Conservation (phyloP, 495 filamentous ascomycete genomes). For the Tuber aestivum region DNA sequence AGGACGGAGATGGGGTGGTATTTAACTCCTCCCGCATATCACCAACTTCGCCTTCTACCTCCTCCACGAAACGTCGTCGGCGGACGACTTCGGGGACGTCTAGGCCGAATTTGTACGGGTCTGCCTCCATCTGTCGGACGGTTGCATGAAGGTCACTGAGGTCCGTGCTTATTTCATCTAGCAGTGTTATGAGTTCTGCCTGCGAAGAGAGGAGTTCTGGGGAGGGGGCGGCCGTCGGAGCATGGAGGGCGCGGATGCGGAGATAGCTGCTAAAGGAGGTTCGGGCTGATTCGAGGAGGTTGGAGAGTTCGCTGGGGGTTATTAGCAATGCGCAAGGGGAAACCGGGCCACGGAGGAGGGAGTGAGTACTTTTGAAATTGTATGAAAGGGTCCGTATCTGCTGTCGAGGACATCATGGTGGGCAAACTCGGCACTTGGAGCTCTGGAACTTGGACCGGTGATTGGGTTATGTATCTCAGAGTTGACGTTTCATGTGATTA, state of each 20-base stretch:
- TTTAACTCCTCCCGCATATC: constrained; percentile 78
- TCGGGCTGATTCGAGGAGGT: constrained; percentile 69
- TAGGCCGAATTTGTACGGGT: constrained; percentile 84
- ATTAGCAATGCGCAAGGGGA: constrained; percentile 11
- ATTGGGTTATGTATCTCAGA: background rate
- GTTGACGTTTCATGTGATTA: background rate
- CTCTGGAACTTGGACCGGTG: background rate
- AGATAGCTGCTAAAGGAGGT: constrained; percentile 90
- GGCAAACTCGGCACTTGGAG: background rate
- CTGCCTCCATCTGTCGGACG: constrained; percentile 78
- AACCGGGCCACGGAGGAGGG: constrained; percentile 13
- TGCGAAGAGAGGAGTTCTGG: constrained; percentile 84
- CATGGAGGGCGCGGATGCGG: constrained; percentile 79
- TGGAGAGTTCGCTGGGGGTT: constrained; percentile 69
- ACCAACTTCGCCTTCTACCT: constrained; percentile 81
- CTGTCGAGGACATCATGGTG: constrained; percentile 66
- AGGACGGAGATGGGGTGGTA: constrained; percentile 35
- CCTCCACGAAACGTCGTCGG: constrained; percentile 74
- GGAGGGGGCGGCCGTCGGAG: constrained; percentile 56
- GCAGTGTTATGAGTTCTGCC: constrained; percentile 68
- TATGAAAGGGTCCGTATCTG: constrained; percentile 81
- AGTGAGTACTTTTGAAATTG: constrained; percentile 74
- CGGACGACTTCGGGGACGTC: constrained; percentile 75
- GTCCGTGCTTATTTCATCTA: constrained; percentile 74
- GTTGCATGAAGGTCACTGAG: constrained; percentile 82